A percentile compares a stretch with the other conserved stretches of the same genome.
These are phyloP conservation scores for Pinus albicaulis DNA, from an alignment of 75 land plant genomes.

Conservation along the genomic window DNA sequence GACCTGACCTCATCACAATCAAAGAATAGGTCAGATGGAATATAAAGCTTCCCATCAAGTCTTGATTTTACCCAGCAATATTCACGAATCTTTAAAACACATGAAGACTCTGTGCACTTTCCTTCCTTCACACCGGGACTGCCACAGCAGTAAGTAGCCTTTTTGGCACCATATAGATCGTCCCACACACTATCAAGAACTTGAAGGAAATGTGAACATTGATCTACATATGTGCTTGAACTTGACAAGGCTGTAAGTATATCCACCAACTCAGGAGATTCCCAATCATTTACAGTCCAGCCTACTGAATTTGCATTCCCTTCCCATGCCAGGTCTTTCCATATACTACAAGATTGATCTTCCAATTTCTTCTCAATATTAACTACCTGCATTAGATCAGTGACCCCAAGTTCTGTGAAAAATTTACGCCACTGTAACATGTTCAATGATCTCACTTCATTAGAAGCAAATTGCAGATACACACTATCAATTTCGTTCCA, in stretches of 20 bases:
- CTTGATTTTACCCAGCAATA: constrained; percentile 67
- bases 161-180: constrained; percentile 40
- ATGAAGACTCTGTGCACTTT: constrained; percentile 46
- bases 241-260: constrained; percentile 40
- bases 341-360: constrained; percentile 28
- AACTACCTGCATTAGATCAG: constrained; percentile 69
- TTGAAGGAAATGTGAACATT: constrained; percentile 42
- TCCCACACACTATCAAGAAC: constrained; percentile 82
- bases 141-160: constrained; percentile 16
- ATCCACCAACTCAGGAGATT: constrained; percentile 57
- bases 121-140: constrained; percentile 10
- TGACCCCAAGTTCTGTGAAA: constrained; percentile 64
- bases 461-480: constrained; percentile 53
- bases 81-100: constrained; percentile 43
- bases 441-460: constrained; percentile 16
- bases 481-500: constrained; percentile 74
- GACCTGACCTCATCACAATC: constrained; percentile 57
- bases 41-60: constrained; percentile 57
- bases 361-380: constrained; percentile 31
- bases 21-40: constrained; percentile 63
- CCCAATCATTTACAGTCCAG: constrained; percentile 65
- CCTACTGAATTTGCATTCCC: constrained; percentile 9
- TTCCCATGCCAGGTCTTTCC: constrained; percentile 16
- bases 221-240: constrained; percentile 14
- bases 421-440: constrained; percentile 59